A percentile compares a stretch with the other conserved stretches of the same genome.
Conservation (phyloP, 2,329 filamentous ascomycete species). For the Fusarium pseudograminearum region DNA sequence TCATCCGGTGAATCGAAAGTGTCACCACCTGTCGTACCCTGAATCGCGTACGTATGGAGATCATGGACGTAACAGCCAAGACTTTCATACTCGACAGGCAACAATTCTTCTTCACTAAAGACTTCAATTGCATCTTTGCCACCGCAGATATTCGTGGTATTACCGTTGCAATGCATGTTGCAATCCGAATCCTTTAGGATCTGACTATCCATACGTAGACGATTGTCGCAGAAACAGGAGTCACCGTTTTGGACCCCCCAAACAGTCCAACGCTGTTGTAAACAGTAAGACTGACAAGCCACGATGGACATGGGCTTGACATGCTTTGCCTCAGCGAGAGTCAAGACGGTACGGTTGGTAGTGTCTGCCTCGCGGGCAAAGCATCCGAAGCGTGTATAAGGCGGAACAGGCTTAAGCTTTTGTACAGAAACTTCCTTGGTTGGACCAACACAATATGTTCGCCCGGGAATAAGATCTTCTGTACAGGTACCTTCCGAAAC, state of each 20-base stretch:
- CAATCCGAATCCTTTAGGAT: conserved; percentile 5
- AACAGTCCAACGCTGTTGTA: accelerated
- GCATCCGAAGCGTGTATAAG: neutral
- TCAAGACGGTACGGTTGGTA: neutral
- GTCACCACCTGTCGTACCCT: neutral
- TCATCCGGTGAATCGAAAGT: neutral
- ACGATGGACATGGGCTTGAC: neutral
- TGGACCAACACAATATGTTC: conserved; percentile 1
- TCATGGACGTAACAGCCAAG: neutral
- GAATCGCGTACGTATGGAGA: no score
- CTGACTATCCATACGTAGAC: neutral
- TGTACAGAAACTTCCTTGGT: neutral
- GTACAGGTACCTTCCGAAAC: neutral
- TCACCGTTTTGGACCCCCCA: conserved; percentile 4
- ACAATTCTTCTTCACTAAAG: neutral
- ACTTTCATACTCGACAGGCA: neutral
- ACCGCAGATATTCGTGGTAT: neutral
- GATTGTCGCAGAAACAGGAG: conserved; percentile 1
- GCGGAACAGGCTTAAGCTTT: neutral
- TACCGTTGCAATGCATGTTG: neutral
- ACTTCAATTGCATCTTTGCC: conserved; percentile 1
- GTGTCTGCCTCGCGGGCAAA: neutral
- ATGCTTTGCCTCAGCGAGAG: accelerated
- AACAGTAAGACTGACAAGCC: neutral
- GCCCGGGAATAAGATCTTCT: neutral